Evolutionary conservation across 768 basidiomycete genomes (phyloP).

Genomic region (Russula emetica): DNA sequence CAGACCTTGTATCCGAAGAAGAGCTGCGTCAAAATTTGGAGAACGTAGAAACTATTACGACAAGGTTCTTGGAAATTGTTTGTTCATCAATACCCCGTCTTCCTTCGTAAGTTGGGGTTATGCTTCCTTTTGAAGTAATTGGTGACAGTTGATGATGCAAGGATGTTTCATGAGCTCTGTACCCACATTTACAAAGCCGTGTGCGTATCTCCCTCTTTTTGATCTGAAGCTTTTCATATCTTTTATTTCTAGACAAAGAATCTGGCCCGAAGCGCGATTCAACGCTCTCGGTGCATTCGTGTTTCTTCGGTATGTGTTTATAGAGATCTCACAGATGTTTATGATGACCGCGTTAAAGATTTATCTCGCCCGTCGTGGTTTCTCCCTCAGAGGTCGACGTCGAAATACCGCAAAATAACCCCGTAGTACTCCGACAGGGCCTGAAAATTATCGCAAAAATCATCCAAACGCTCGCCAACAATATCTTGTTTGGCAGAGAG

Average conservation of each 20-base stretch:
- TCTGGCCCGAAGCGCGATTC: slow-evolving; percentile 78
- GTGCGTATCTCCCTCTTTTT: slow-evolving; percentile 43
- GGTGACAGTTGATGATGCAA: slow-evolving; percentile 33
- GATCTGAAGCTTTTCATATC: slow-evolving; percentile 21
- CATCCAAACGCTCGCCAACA: slow-evolving; percentile 91
- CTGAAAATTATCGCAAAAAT: slow-evolving; percentile 87
- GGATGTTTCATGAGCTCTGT: slow-evolving; percentile 84
- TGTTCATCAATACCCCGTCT: slow-evolving; percentile 62
- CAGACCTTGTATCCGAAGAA: slow-evolving; percentile 51
- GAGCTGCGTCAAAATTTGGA: slow-evolving; percentile 63
- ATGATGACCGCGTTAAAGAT: slow-evolving; percentile 44
- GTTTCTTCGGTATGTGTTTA: slow-evolving; percentile 64
- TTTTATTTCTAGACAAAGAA: slow-evolving; percentile 48
- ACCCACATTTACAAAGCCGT: slow-evolving; percentile 74
- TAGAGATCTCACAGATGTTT: background rate
- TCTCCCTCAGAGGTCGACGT: slow-evolving; percentile 82
- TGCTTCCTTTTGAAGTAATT: slow-evolving; percentile 15
- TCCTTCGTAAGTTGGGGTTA: slow-evolving; percentile 57
- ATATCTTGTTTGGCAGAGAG: slow-evolving; percentile 90
- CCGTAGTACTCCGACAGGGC: slow-evolving; percentile 60
- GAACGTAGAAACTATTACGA: slow-evolving; percentile 68
- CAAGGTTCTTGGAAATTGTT: slow-evolving; percentile 72
- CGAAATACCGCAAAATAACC: slow-evolving; percentile 62
- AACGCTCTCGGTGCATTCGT: slow-evolving; percentile 87
- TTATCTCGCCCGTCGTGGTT: slow-evolving; percentile 89